Conservation (phyloP, 352 stramenopile species). For the Globisporangium ultimum region DNA sequence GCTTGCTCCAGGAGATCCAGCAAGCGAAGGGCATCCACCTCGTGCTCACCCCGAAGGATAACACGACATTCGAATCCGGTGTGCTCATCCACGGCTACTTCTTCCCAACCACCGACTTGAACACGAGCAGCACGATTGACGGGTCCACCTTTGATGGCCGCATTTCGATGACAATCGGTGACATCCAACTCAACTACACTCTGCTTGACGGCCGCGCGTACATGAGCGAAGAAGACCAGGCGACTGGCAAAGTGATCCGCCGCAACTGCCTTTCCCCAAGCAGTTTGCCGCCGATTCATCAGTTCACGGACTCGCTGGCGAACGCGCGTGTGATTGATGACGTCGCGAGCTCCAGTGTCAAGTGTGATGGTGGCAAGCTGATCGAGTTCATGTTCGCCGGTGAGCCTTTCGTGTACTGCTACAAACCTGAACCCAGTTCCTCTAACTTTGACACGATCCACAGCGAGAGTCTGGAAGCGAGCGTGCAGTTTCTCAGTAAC, state of each 20-base stretch:
- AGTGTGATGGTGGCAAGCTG: conserved; percentile 19
- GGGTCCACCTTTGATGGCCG: too few relatives aligned
- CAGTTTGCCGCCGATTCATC: too few relatives aligned
- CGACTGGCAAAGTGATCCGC: conserved; percentile 8
- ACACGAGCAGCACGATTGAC: too few relatives aligned
- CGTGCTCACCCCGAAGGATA: too few relatives aligned
- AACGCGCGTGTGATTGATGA: too few relatives aligned
- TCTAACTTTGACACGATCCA: conserved; percentile 6
- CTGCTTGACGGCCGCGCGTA: conserved; percentile 19
- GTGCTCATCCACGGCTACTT: too few relatives aligned
- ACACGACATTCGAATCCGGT: too few relatives aligned
- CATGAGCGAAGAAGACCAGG: conserved; percentile 14
- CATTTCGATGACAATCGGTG: too few relatives aligned
- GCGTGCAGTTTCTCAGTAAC: conserved; percentile 17
- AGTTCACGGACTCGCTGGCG: too few relatives aligned
- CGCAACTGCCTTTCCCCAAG: conserved; percentile 15
- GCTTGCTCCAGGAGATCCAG: too few relatives aligned
- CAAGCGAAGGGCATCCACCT: too few relatives aligned
- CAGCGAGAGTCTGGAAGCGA: conserved; percentile 16
- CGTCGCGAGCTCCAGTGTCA: conserved; percentile 11
- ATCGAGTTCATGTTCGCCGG: conserved; percentile 24
- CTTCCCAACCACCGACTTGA: too few relatives aligned
- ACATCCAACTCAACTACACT: conserved; percentile 25
- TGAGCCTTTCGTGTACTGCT: conserved; percentile 26
- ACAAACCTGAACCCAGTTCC: background rate